Percentiles rank a stretch among this genome's conserved stretches.
Conservation (phyloP, 2,329 filamentous ascomycete species). For the Aschersonia sp. region DNA sequence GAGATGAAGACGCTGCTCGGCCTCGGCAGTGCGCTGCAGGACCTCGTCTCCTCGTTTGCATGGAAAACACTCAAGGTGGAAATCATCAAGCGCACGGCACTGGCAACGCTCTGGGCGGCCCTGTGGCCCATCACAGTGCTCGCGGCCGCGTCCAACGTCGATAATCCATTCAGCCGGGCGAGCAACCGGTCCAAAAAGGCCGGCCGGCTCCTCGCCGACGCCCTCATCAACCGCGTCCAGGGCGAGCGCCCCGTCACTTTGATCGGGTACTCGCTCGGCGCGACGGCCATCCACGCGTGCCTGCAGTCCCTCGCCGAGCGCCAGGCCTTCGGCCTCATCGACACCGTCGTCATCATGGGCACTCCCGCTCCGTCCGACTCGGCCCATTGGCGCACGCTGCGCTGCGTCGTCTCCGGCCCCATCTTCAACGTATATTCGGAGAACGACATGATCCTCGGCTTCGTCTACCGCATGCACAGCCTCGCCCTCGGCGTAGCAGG, state of each 20-base stretch:
- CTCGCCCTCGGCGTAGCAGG: conserved; percentile 76
- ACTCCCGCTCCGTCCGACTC: conserved; percentile 60
- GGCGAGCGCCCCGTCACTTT: conserved; percentile 71
- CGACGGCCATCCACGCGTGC: conserved; percentile 71
- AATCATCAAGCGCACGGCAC: conserved; percentile 58
- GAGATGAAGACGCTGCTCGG: conserved; percentile 66
- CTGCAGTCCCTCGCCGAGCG: conserved; percentile 63
- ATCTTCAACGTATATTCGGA: conserved; percentile 81
- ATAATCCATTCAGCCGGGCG: conserved; percentile 72
- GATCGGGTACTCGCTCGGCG: conserved; percentile 70
- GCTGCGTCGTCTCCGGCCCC: conserved; percentile 65
- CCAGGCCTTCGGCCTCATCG: conserved; percentile 69
- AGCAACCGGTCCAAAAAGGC: conserved; percentile 69
- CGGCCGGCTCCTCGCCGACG: conserved; percentile 66
- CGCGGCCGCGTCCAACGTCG: conserved; percentile 52
- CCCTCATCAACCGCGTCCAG: conserved; percentile 67
- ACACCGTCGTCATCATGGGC: conserved; percentile 72
- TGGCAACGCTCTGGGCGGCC: conserved; percentile 52
- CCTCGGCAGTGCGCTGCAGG: conserved; percentile 59
- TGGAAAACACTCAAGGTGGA: conserved; percentile 62
- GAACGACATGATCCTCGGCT: conserved; percentile 77
- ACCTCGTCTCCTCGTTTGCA: conserved; percentile 59
- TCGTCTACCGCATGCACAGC: conserved; percentile 74
- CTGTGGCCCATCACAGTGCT: conserved; percentile 57
- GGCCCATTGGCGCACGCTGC: conserved; percentile 61